A percentile compares a stretch with the other conserved stretches of the same genome.
phyloP scores from a whole-genome alignment of 2,329 filamentous ascomycete genomes.

The Cladosporium sp. region DNA sequence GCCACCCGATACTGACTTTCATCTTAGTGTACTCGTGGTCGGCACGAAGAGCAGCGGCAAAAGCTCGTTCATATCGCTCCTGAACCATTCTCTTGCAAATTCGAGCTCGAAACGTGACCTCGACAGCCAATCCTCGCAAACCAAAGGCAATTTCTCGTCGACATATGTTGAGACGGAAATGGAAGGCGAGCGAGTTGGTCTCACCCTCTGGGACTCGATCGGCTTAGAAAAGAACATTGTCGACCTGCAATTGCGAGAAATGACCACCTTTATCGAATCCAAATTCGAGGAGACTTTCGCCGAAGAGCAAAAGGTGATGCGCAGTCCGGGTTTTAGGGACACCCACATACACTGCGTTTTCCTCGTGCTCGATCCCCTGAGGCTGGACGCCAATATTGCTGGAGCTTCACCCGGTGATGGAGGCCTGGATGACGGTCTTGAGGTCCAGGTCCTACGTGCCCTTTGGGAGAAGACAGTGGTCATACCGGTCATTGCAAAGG shows the following conservation, averaged over 20 bases:
- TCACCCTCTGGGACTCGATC: slow-evolving; percentile 95
- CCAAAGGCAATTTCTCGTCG: slow-evolving; percentile 62
- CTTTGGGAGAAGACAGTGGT: slow-evolving; percentile 92
- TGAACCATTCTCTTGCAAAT: slow-evolving; percentile 78
- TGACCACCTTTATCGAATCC: slow-evolving; percentile 88
- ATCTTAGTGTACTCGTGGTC: slow-evolving; percentile 75
- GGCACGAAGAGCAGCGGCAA: slow-evolving; percentile 86
- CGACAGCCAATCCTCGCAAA: slow-evolving; percentile 22
- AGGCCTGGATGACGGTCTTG: slow-evolving; percentile 79
- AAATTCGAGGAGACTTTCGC: slow-evolving; percentile 98
- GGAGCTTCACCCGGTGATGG: slow-evolving; percentile 30
- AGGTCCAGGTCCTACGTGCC: slow-evolving; percentile 82
- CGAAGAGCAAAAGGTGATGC: slow-evolving; percentile 95
- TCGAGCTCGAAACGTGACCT: slow-evolving; percentile 68
- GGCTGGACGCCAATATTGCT: slow-evolving; percentile 68
- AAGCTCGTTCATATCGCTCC: slow-evolving; percentile 93
- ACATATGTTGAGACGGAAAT: slow-evolving; percentile 94
- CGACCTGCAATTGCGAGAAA: slow-evolving; percentile 87
- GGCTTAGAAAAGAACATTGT: slow-evolving; percentile 93
- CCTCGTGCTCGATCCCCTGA: slow-evolving; percentile 80
- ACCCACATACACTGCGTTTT: slow-evolving; percentile 97
- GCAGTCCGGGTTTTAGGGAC: slow-evolving; percentile 87
- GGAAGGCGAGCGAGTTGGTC: slow-evolving; percentile 81
- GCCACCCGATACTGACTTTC: background rate
- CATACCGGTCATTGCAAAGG: slow-evolving; percentile 92